Conservation (phyloP, 495 filamentous ascomycete species). For the Hyaloscypha hepaticicola region DNA sequence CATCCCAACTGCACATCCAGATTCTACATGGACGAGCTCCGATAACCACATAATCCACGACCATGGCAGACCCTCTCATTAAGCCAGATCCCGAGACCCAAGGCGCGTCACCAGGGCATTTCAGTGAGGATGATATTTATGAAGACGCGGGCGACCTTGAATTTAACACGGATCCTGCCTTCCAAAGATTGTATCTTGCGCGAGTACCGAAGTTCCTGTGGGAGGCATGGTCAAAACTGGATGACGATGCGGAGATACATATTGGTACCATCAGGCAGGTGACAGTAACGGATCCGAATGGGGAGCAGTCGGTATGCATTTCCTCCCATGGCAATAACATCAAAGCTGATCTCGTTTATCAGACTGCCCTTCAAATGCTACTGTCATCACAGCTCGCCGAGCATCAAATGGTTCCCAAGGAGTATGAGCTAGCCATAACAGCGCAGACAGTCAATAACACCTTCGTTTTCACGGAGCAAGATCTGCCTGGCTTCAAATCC, state of each 20-base stretch:
- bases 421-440: conserved; percentile 73
- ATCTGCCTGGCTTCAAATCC: conserved; percentile 74
- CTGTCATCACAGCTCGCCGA: conserved; percentile 51
- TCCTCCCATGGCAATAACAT: neutral
- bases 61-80: conserved; percentile 51
- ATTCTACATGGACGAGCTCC: conserved; percentile 21
- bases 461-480: conserved; percentile 87
- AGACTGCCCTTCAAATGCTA: conserved; percentile 49
- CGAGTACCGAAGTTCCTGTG: conserved; percentile 77
- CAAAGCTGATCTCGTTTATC: conserved; percentile 12
- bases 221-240: conserved; percentile 58
- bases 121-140: conserved; percentile 74
- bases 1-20: conserved; percentile 8
- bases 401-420: conserved; percentile 70
- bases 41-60: conserved; percentile 19
- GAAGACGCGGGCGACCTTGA: conserved; percentile 88
- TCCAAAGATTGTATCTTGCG: conserved; percentile 63
- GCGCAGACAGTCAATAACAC: conserved; percentile 69
- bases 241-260: conserved; percentile 56
- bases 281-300: conserved; percentile 49
- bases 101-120: conserved; percentile 51
- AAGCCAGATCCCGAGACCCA: conserved; percentile 67
- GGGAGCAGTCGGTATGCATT: conserved; percentile 48
- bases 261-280: conserved; percentile 73
- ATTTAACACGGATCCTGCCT: conserved; percentile 52